phyloP scores from a whole-genome alignment of 1,284 basidiomycete genomes.

The Irpex lacteus region DNA sequence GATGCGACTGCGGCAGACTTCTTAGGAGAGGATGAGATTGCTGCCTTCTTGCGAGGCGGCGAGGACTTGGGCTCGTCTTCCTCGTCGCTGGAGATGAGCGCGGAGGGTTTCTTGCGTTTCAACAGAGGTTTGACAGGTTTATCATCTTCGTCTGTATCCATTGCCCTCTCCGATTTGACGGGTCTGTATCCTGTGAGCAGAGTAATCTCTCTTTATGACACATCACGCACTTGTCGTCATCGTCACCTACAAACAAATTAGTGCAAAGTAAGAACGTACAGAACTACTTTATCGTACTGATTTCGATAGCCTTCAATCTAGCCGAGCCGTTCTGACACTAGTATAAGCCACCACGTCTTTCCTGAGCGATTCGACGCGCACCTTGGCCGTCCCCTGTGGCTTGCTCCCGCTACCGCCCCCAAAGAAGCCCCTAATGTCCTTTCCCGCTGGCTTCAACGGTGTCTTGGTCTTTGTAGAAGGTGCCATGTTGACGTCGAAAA shows the following conservation, averaged over 20 bases:
- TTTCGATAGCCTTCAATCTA: slow-evolving; percentile 13
- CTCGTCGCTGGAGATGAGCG: slow-evolving; percentile 13
- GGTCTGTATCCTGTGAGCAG: neutral
- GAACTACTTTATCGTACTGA: slow-evolving; percentile 10
- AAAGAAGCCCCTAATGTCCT: slow-evolving; percentile 19
- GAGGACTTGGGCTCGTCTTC: slow-evolving; percentile 11
- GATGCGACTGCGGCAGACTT: neutral
- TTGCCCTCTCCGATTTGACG: slow-evolving; percentile 5
- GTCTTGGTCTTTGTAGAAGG: slow-evolving; percentile 7
- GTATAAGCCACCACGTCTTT: neutral
- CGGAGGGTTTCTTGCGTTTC: slow-evolving; percentile 12
- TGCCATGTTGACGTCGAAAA: slow-evolving; percentile 2
- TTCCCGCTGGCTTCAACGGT: slow-evolving; percentile 11
- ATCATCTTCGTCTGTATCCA: slow-evolving; percentile 12
- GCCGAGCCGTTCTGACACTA: slow-evolving; percentile 5
- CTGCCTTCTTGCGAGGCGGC: slow-evolving; percentile 10
- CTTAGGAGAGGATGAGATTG: slow-evolving; percentile 1
- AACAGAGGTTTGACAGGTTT: neutral
- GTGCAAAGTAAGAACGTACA: neutral
- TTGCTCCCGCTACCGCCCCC: slow-evolving; percentile 4
- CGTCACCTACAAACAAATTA: slow-evolving; percentile 6
- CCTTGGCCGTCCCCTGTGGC: neutral
- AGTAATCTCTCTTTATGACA: neutral
- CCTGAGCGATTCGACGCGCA: neutral
- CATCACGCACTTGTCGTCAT: slow-evolving; percentile 6